Percentiles rank a stretch among this genome's conserved stretches.
phyloP scores from a whole-genome alignment of 1,139 yeast genomes.

The Nakaseomyces delphensis region DNA sequence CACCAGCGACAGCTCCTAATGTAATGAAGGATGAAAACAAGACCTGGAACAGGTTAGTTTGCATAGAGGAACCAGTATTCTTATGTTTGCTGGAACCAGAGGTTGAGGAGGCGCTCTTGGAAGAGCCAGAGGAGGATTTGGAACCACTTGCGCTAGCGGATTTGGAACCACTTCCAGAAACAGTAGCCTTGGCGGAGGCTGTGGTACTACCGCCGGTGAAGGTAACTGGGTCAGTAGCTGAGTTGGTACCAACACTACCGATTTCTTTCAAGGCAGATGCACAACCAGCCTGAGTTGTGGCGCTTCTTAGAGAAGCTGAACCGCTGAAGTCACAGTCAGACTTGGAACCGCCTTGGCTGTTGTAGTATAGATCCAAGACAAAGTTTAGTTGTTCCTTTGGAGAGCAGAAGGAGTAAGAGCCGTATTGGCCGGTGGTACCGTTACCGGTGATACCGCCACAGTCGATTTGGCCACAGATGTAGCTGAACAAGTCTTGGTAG shows the following conservation, averaged over 20 bases:
- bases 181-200: conserved; percentile 22
- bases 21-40: conserved; percentile 62
- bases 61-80: conserved; percentile 23
- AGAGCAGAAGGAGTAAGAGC: conserved; percentile 58
- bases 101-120: conserved; percentile 15
- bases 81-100: conserved; percentile 27
- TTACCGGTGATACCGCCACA: conserved; percentile 51
- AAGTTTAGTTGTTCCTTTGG: conserved; percentile 55
- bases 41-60: conserved; percentile 60
- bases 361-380: conserved; percentile 57
- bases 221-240: conserved; percentile 35
- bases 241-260: conserved; percentile 34
- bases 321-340: conserved; percentile 65
- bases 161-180: conserved; percentile 17
- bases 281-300: conserved; percentile 48
- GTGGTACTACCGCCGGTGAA: conserved; percentile 13
- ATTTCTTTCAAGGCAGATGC: conserved; percentile 39
- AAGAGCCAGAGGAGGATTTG: conserved; percentile 12
- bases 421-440: conserved; percentile 55
- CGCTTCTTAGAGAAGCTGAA: conserved; percentile 44
- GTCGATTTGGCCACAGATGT: conserved; percentile 45
- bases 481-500: conserved; percentile 49
- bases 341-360: conserved; percentile 36
- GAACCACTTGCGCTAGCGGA: conserved; percentile 12
- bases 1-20: conserved; percentile 54